Base-by-base conservation (phyloP, 169 alveolate genomes). In the Cryptosporidium sp. region DNA sequence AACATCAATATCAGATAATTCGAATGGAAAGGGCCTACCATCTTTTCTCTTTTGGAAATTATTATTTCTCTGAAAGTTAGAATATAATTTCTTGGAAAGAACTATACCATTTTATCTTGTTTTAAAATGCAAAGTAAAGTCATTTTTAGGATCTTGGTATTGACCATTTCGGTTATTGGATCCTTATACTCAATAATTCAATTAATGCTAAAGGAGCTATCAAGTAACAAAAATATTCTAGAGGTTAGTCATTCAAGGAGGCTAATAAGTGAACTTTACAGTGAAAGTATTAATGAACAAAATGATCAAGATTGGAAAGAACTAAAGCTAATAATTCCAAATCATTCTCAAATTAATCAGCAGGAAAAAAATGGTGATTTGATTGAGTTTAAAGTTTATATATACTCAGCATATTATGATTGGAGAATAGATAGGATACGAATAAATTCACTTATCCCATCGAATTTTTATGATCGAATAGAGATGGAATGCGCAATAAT, bases 321-420 rank as follows among this genome's bases (percentile, higher is more conserved):
- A 10, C 1, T 65, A 35, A n/a, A 31, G 23, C 7, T 65, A 10
- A 6, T 65, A 37, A 37, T 65, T 33, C 53, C 53, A 5, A 65
- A 65, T 65, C 16, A 42, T 42, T 31, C 14, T 65, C 67, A 56
- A 21, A 56, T 23, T 23, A 12, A 21, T 1, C 37, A 56, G 3
- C 37, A 9, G 14, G 52, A 10, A 21, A 10, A 26, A 35, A 35
- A 65, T 33, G 26, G 18, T 18, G 12, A 31, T 65, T 31, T 21
- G 2, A 70, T 5, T 44, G 69, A 39, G 6, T 60, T 26, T 48
- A 80, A 62, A 45, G 52, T 80, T 26, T 80, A 62, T 39, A n/a
- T 80, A 61, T 80, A 42, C 1, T 80, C 89, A 42, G 73, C 89
- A 61, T 80, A 62, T 62, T 62, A 60, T 26, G 89, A 80, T 45